Evolutionary conservation across 208 protist species (phyloP), one percentile per base, ranked within the genome.

Genomic region (Crithidia sp.): DNA sequence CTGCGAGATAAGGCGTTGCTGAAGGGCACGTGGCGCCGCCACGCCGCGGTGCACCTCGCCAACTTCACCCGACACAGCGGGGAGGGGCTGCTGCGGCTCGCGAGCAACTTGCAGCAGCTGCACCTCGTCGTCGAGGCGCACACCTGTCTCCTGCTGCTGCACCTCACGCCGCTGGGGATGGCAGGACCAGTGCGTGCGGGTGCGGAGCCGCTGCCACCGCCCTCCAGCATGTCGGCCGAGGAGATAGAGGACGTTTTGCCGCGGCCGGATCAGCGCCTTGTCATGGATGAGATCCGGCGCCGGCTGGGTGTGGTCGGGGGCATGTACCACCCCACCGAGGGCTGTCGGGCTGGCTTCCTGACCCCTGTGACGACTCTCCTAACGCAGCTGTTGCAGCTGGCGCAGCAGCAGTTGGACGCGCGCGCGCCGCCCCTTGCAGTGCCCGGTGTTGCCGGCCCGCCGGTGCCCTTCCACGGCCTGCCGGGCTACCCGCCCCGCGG

Each of bases 11-110:
- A 69, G 53, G 66, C 55, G 12, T 56, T 37, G 8, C 52, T 88
- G 36, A 49, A 72, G 28, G 12, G 60, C 17, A 84, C 61, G 13
- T 93, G 91, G 87, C 66, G 74, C 16, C 79, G 82, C 41, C 88
- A 94, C 49, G 88, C 82, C 13, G 77, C 84, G 3, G 74, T 90
- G 56, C 52, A 93, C 49, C 57, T 91, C 4, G 81, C 85, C 39
- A 93, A 94, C 74, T 92, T 88, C 78, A 93, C 86, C 14, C 76
- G 71, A 9, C 65, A 85, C 40, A 91, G 84, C 61, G 84, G 77
- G 14, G 81, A 86, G 28, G 85, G 79, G 5, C 69, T 93, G 49
- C 62, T 94, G 52, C 41, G 64, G 19, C 76, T 91, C 8, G 88
- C 86, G 16, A 81, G 86, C 19, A 71, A 63, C 10, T 71, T 93